These are phyloP conservation scores for Scedosporium minutisporum DNA, from an alignment of 2,329 filamentous ascomycete genomes.

Conservation along the genomic window DNA sequence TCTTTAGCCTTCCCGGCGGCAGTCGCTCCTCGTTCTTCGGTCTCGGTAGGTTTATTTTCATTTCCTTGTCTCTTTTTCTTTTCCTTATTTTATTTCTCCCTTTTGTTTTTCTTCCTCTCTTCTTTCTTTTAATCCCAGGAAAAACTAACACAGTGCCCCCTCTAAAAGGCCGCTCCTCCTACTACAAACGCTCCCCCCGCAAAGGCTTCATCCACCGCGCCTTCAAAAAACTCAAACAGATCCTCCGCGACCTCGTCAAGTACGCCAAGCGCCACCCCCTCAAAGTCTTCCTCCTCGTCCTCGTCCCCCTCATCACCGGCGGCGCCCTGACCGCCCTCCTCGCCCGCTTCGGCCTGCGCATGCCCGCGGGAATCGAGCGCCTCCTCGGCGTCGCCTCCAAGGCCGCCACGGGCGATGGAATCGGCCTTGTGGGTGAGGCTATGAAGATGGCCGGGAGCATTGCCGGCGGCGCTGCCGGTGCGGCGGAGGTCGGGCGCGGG, in stretches of 20 bases:
- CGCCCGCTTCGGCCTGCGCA: slow-evolving; percentile 65
- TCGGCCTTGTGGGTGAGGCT: slow-evolving; percentile 45
- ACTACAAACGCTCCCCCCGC: slow-evolving; percentile 76
- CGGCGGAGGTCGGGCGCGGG: neutral
- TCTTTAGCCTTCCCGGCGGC: slow-evolving; percentile 36
- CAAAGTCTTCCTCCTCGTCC: slow-evolving; percentile 78
- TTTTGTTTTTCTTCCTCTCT: neutral
- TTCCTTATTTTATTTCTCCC: neutral
- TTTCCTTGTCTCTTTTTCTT: neutral
- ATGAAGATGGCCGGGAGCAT: slow-evolving; percentile 39
- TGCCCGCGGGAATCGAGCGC: slow-evolving; percentile 56
- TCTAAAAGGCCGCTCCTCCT: slow-evolving; percentile 41
- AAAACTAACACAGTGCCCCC: slow-evolving; percentile 3
- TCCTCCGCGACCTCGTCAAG: slow-evolving; percentile 70
- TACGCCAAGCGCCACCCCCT: slow-evolving; percentile 77
- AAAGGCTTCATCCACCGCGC: slow-evolving; percentile 66
- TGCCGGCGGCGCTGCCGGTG: slow-evolving; percentile 14
- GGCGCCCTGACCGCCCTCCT: slow-evolving; percentile 73
- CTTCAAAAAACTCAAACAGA: slow-evolving; percentile 64
- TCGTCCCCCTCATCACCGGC: slow-evolving; percentile 79
- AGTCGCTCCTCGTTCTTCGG: slow-evolving; percentile 38
- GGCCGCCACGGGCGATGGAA: slow-evolving; percentile 35
- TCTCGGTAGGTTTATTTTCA: slow-evolving; percentile 20
- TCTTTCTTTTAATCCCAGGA: neutral
- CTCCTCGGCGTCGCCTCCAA: slow-evolving; percentile 45